A percentile compares a stretch with the other conserved stretches of the same genome.
phyloP scores from a whole-genome alignment of 371 early-diverging fungal species.

The Rhizopus sp. region DNA sequence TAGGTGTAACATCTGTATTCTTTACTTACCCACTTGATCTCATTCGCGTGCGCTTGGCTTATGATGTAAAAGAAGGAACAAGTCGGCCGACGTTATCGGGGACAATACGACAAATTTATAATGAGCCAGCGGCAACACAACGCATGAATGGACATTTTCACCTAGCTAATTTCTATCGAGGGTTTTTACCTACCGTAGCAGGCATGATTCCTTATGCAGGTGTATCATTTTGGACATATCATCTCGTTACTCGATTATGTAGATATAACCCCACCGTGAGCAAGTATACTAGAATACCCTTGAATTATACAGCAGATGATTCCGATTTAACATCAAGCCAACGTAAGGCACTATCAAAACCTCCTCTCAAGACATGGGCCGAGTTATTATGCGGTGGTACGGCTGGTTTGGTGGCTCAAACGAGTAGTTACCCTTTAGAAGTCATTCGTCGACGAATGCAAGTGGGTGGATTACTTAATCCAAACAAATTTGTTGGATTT shows the following conservation, averaged over 20 bases:
- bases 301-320: constrained; percentile 19
- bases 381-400: constrained; percentile 81
- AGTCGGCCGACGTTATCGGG: constrained; percentile 34
- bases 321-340: constrained; percentile 31
- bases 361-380: constrained; percentile 67
- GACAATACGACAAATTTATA: constrained; percentile 52
- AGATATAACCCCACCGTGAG: constrained; percentile 47
- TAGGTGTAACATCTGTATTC: constrained; percentile 88
- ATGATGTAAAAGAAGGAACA: constrained; percentile 60
- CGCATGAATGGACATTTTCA: constrained; percentile 22
- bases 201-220: constrained; percentile 98
- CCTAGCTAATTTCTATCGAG: constrained; percentile 87
- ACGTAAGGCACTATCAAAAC: constrained; percentile 26
- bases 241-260: constrained; percentile 59
- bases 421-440: constrained; percentile 89
- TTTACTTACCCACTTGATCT: constrained; percentile 95
- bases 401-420: constrained; percentile 86
- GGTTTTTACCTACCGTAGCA: constrained; percentile 85
- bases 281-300: constrained; percentile 30
- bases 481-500: constrained; percentile 54
- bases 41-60: constrained; percentile 92
- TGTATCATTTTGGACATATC: constrained; percentile 82
- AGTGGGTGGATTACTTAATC: constrained; percentile 67
- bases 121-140: constrained; percentile 52
- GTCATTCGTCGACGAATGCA: constrained; percentile 92